A percentile compares a stretch with the other conserved stretches of the same genome.
Conservation (phyloP, 768 basidiomycete species). For the Gautieria morchelliformis region DNA sequence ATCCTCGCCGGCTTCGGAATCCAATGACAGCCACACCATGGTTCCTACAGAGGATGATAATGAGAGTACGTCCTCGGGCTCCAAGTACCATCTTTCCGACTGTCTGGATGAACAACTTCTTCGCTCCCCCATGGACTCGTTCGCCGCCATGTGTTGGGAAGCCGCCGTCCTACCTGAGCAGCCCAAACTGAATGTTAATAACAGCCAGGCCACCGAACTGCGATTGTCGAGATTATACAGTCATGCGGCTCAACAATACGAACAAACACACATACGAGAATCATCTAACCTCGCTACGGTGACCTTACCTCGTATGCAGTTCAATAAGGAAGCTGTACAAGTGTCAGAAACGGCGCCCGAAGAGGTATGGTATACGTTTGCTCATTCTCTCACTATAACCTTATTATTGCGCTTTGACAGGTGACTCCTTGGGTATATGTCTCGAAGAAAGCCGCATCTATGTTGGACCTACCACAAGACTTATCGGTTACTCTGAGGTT, state of each 20-base stretch:
- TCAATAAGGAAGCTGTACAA: neutral
- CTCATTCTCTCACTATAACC: too few relatives aligned
- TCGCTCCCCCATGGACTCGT: constrained; percentile 4
- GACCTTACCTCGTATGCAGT: neutral
- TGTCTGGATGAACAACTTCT: constrained; percentile 6
- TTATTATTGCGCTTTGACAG: neutral
- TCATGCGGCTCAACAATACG: neutral
- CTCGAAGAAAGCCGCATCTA: constrained; percentile 1
- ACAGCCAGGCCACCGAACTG: neutral
- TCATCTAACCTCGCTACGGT: neutral
- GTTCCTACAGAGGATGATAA: neutral
- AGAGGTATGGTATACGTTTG: neutral
- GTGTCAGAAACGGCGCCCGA: neutral
- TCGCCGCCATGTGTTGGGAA: constrained; percentile 7
- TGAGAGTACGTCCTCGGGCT: neutral
- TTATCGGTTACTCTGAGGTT: neutral
- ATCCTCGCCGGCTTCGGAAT: neutral
- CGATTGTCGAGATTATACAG: neutral
- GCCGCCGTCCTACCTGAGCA: neutral
- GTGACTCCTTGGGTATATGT: constrained; percentile 6
- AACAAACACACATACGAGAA: neutral
- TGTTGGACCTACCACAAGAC: constrained; percentile 3
- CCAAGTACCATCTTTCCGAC: neutral
- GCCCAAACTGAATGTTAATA: neutral
- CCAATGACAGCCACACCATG: neutral